Percentiles rank a stretch among this genome's conserved stretches.
These are phyloP conservation scores for Blastocystis sp. DNA, from an alignment of 352 stramenopile genomes.

Conservation along the genomic window DNA sequence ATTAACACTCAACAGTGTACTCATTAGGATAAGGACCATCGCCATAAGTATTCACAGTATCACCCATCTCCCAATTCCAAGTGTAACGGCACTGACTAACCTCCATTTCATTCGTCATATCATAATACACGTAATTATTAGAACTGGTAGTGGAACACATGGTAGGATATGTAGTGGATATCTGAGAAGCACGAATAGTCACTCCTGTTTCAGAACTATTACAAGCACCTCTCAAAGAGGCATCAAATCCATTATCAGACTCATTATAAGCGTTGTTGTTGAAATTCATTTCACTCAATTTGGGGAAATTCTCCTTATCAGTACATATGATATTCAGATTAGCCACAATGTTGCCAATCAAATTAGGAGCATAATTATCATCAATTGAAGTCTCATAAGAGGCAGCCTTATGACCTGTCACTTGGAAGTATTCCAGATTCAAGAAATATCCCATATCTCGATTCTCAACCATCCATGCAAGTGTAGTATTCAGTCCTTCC, in stretches of 20 bases:
- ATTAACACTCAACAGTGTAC: too few species aligned
- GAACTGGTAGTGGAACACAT: background rate
- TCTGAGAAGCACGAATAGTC: background rate
- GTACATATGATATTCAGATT: conserved; percentile 7
- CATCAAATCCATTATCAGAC: too few species aligned
- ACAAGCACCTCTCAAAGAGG: background rate
- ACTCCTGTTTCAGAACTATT: background rate
- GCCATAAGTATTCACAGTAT: too few species aligned
- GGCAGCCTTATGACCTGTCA: too few species aligned
- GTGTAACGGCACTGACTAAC: too few species aligned
- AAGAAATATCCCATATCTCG: conserved; percentile 5
- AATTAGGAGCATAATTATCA: background rate
- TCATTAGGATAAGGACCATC: too few species aligned
- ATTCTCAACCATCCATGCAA: background rate
- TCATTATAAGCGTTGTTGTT: conserved; percentile 21
- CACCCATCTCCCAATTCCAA: too few species aligned
- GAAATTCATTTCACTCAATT: background rate
- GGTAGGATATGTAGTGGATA: background rate
- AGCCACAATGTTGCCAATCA: background rate
- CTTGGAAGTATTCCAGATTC: conserved; percentile 2
- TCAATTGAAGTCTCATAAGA: too few species aligned
- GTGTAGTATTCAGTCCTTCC: background rate
- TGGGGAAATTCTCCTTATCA: conserved; percentile 1
- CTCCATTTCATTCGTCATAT: too few species aligned
- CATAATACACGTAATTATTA: too few species aligned